Evolutionary conservation across 441 rosid species (phyloP), one percentile per base, ranked within the genome.

Genomic region (Pelargonium myrrhifolium): DNA sequence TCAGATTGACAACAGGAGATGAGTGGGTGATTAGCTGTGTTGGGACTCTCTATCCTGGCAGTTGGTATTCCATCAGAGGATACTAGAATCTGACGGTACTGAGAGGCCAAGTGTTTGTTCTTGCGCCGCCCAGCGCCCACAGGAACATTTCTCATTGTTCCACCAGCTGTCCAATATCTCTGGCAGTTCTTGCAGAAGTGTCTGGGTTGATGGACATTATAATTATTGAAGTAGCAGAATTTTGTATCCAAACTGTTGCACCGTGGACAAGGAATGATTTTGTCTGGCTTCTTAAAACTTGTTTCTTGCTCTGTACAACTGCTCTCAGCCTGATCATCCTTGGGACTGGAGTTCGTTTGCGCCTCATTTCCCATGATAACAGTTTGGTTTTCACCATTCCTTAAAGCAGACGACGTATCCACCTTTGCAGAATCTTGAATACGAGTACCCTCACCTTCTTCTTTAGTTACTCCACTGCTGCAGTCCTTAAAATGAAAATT

Each of bases 111-210:
- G 56, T 68, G 71, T 65, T 73, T 73, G 76, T 68, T 68, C 67
- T 83, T 88, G 73, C 94, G 78, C 24, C 92, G 74, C 8, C 94
- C 94, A 58, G 94, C 94, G 9, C 94, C 94, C 18, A 88, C 74
- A 37, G 91, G 92, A 59, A 88, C 94, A 45, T 86, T 88, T 74
- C 94, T 80, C 92, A 88, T 86, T 0, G 91, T 83, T 63, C 94
- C 94, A 65, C 94, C 94, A 26, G 91, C 94, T 14, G 94, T 88
- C 94, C 94, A 88, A 75, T 88, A 88, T 73, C 94, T 86, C 69
- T 88, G 94, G 76, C 94, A 88, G 67, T 88, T 88, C 83, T 85
- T 86, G 76, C 94, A 88, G 73, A 88, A 88, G 78, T 88, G 89
- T 58, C 92, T 80, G 4, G 94, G 94, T 72, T 88, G 94, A 76